Percentiles rank a stretch among this genome's conserved stretches.
Evolutionary conservation across 2,329 filamentous ascomycete species (phyloP).

Genomic region (Aspergillus cejpii): DNA sequence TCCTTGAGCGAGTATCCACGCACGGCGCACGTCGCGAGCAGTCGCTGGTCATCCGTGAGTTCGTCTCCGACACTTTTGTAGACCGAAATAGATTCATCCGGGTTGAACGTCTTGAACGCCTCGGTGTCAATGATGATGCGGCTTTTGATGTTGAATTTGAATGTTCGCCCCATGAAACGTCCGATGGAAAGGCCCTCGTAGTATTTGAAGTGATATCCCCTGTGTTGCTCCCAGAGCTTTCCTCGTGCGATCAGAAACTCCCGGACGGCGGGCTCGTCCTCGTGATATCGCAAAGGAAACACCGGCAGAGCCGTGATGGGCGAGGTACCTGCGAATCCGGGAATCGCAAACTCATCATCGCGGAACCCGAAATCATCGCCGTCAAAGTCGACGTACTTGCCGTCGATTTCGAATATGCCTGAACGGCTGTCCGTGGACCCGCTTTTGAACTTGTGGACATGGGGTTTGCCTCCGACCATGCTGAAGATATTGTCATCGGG

Average conservation of each 20-base stretch:
- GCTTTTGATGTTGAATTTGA: constrained; percentile 36
- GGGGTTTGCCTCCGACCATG: background rate
- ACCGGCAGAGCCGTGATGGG: constrained; percentile 39
- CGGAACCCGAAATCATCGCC: constrained; percentile 16
- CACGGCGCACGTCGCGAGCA: constrained; percentile 39
- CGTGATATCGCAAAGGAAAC: constrained; percentile 44
- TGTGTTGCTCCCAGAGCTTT: constrained; percentile 42
- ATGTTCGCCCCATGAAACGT: constrained; percentile 22
- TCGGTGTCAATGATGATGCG: constrained; percentile 49
- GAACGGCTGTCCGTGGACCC: constrained; percentile 3
- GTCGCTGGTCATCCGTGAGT: constrained; percentile 37
- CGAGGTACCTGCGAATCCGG: constrained; percentile 30
- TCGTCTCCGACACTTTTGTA: constrained; percentile 15
- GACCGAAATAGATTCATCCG: constrained; percentile 31
- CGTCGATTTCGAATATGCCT: constrained; percentile 4
- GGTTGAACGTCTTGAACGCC: constrained; percentile 45
- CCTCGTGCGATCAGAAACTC: constrained; percentile 42
- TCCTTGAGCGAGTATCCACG: constrained; percentile 46
- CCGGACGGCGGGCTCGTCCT: constrained; percentile 34
- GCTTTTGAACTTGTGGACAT: constrained; percentile 8
- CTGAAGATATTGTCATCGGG: constrained; percentile 20
- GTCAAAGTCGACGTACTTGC: constrained; percentile 18
- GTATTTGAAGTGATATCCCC: constrained; percentile 46
- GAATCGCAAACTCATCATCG: constrained; percentile 3
- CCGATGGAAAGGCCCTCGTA: constrained; percentile 44